phyloP scores from a whole-genome alignment of 768 basidiomycete genomes.

The Trametes meyenii region DNA sequence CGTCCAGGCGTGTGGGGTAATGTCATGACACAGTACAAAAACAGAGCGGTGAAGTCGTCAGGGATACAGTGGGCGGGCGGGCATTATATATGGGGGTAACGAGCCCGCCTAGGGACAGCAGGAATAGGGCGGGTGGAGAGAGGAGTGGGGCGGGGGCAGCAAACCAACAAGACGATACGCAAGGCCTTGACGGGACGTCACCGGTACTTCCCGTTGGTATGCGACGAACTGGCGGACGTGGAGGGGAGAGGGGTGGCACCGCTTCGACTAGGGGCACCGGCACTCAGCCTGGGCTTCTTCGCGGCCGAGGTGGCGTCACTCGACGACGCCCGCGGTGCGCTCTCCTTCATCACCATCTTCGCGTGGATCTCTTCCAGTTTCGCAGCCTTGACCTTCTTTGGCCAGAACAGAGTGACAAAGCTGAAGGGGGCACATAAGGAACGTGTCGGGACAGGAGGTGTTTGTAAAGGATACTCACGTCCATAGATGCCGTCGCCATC shows the following conservation, averaged over 20 bases:
- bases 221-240: slow-evolving; percentile 27
- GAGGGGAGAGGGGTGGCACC: slow-evolving; percentile 25
- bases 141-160: too few species aligned
- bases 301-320: slow-evolving; percentile 29
- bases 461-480: slow-evolving; percentile 61
- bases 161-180: too few species aligned
- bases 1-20: slow-evolving; percentile 8
- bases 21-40: slow-evolving; percentile 11
- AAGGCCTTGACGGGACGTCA: slow-evolving; percentile 16
- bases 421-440: slow-evolving; percentile 42
- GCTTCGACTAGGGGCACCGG: slow-evolving; percentile 18
- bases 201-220: slow-evolving; percentile 32
- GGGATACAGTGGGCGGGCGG: slow-evolving; percentile 17
- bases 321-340: slow-evolving; percentile 35
- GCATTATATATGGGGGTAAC: not conserved
- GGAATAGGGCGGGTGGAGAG: not conserved
- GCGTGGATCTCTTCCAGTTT: slow-evolving; percentile 95
- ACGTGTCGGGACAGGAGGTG: not conserved
- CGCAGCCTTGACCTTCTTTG: slow-evolving; percentile 91
- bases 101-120: not conserved
- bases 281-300: slow-evolving; percentile 34
- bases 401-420: slow-evolving; percentile 97
- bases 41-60: not conserved
- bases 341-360: slow-evolving; percentile 92
- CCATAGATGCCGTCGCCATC: slow-evolving; percentile 96